phyloP scores from a whole-genome alignment of 108 stramenopile species.

The Cyclotella distinguenda region DNA sequence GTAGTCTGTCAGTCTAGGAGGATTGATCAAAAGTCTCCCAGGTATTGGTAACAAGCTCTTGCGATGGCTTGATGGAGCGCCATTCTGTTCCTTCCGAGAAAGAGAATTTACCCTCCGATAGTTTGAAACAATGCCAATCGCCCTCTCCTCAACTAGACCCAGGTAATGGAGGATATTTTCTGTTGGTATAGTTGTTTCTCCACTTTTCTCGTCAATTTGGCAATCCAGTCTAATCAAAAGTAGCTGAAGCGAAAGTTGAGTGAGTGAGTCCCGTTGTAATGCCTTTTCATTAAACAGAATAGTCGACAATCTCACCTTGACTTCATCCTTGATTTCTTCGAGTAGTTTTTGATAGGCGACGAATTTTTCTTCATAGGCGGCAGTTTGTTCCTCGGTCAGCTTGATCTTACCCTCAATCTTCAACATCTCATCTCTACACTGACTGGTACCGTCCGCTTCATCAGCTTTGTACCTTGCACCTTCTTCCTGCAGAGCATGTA shows the following conservation, averaged over 20 bases:
- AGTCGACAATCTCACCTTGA: slow-evolving; percentile 31
- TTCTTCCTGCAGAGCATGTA: slow-evolving; percentile 56
- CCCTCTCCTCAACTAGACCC: slow-evolving; percentile 72
- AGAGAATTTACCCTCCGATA: slow-evolving; percentile 29
- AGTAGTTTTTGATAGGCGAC: slow-evolving; percentile 52
- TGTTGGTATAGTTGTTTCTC: slow-evolving; percentile 63
- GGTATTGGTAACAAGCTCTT: too few species aligned
- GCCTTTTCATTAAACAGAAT: background rate
- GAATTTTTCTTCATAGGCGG: slow-evolving; percentile 61
- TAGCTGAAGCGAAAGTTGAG: slow-evolving; percentile 15
- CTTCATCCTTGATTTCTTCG: slow-evolving; percentile 67
- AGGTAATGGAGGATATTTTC: slow-evolving; percentile 80
- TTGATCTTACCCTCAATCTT: slow-evolving; percentile 67
- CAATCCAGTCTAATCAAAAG: slow-evolving; percentile 55
- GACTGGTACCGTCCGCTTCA: slow-evolving; percentile 48
- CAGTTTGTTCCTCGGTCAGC: slow-evolving; percentile 55
- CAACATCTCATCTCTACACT: slow-evolving; percentile 62
- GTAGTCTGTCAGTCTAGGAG: slow-evolving; percentile 80
- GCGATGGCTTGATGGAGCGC: slow-evolving; percentile 44
- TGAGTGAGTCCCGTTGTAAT: background rate
- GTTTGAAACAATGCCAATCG: slow-evolving; percentile 57
- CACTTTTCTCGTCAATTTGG: slow-evolving; percentile 21
- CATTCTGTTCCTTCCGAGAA: slow-evolving; percentile 34
- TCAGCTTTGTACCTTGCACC: slow-evolving; percentile 44
- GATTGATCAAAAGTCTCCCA: slow-evolving; percentile 67